Percentiles rank a stretch among this genome's conserved stretches.
Evolutionary conservation across 2,329 filamentous ascomycete genomes (phyloP).

Genomic region (Diaporthe citriasiana): DNA sequence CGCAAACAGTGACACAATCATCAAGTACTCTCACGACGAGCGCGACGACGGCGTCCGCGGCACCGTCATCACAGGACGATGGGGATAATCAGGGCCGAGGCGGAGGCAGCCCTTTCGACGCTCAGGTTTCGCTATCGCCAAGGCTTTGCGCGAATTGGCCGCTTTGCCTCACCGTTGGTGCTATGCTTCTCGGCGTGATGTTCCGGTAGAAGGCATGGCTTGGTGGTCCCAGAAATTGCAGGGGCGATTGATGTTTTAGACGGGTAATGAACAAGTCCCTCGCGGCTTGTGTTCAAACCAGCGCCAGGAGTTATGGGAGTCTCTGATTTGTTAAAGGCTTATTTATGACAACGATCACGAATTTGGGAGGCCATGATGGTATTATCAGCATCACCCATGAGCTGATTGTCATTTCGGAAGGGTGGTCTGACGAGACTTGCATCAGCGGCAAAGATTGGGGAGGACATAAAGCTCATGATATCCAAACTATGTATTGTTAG

Average conservation of each 20-base stretch:
- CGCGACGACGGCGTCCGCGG: neutral
- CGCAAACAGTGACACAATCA: neutral
- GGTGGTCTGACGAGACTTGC: slow-evolving; percentile 11
- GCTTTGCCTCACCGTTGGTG: slow-evolving; percentile 26
- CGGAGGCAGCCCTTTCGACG: slow-evolving; percentile 43
- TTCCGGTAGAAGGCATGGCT: slow-evolving; percentile 8
- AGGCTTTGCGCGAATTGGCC: slow-evolving; percentile 12
- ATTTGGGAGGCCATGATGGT: slow-evolving; percentile 2
- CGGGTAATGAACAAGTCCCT: neutral
- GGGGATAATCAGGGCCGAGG: slow-evolving; percentile 30
- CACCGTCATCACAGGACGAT: slow-evolving; percentile 7
- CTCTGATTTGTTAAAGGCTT: slow-evolving; percentile 5
- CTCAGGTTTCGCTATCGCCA: slow-evolving; percentile 29
- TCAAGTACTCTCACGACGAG: neutral
- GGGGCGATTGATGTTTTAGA: neutral
- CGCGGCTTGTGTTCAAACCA: slow-evolving; percentile 7
- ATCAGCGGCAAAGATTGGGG: slow-evolving; percentile 7
- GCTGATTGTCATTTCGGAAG: slow-evolving; percentile 11
- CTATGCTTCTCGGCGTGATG: slow-evolving; percentile 4
- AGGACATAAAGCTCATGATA: slow-evolving; percentile 24
- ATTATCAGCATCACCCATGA: neutral
- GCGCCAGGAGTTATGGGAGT: slow-evolving; percentile 27
- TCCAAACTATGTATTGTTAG: slow-evolving; percentile 28
- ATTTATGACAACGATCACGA: neutral
- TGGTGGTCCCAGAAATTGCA: neutral